phyloP scores from a whole-genome alignment of 208 protist genomes.

The Acanthamoeba polyphaga region DNA sequence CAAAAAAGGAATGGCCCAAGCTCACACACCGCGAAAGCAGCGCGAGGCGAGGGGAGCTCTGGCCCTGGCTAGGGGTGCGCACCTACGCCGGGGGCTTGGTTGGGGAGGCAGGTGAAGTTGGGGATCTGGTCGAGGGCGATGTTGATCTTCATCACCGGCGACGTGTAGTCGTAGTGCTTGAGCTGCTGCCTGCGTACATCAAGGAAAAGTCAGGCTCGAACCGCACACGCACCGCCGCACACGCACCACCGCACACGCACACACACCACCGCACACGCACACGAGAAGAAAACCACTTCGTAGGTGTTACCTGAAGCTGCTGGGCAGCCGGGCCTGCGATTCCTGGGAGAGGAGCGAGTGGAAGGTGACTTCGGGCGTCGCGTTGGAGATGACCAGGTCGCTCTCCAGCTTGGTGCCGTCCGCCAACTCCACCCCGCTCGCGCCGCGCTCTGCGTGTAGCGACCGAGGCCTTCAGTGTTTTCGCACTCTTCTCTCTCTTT shows the following conservation, averaged over 20 bases:
- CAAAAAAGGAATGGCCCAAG: too few species aligned
- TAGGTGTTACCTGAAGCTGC: background rate
- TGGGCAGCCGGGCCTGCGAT: conserved; percentile 9
- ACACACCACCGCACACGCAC: too few species aligned
- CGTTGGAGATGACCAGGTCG: conserved; percentile 78
- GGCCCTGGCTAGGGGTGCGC: background rate
- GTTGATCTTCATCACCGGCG: conserved; percentile 86
- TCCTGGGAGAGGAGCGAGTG: conserved; percentile 53
- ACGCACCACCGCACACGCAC: too few species aligned
- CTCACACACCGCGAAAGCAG: background rate
- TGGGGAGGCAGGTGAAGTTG: conserved; percentile 80
- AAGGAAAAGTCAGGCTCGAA: background rate
- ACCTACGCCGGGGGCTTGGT: conserved; percentile 25
- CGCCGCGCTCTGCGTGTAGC: background rate
- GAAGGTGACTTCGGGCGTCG: conserved; percentile 78
- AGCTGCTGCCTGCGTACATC: background rate
- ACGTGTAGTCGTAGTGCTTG: conserved; percentile 68
- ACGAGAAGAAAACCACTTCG: too few species aligned
- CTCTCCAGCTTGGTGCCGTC: conserved; percentile 70
- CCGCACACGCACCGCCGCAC: background rate
- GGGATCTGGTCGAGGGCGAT: conserved; percentile 84
- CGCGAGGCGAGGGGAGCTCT: background rate
- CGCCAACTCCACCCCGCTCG: conserved; percentile 18
- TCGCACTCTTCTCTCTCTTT: too few species aligned
- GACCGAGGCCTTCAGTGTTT: background rate